These are phyloP conservation scores for Metschnikowia anglica DNA, from an alignment of 805 yeast species.

Conservation along the genomic window DNA sequence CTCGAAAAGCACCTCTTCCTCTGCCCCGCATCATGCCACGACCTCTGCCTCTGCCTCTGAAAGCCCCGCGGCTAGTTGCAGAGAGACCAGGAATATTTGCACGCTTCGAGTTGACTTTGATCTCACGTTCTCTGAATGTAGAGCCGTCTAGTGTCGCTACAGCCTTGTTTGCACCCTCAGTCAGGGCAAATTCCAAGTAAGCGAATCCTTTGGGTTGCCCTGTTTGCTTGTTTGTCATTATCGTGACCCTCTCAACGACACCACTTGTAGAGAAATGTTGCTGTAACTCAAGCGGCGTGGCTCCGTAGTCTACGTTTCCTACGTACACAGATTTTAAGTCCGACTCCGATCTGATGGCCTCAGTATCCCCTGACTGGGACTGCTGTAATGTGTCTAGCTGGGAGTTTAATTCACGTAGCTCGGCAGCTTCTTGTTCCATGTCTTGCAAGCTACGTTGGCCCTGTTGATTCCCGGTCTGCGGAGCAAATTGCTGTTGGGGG, in stretches of 20 bases:
- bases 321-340: slow-evolving; percentile 78
- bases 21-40: slow-evolving; percentile 10
- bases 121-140: slow-evolving; percentile 62
- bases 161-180: slow-evolving; percentile 63
- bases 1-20: slow-evolving; percentile 1
- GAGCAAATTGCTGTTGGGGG: not conserved
- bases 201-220: slow-evolving; percentile 89
- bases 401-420: slow-evolving; percentile 57
- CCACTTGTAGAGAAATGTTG: slow-evolving; percentile 71
- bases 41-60: slow-evolving; percentile 31
- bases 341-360: slow-evolving; percentile 40
- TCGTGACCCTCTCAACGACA: slow-evolving; percentile 75
- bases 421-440: slow-evolving; percentile 64
- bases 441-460: slow-evolving; percentile 37
- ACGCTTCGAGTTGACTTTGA: slow-evolving; percentile 75
- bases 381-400: slow-evolving; percentile 16
- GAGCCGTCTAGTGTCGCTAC: slow-evolving; percentile 60
- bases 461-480: not conserved
- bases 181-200: slow-evolving; percentile 77
- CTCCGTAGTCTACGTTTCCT: slow-evolving; percentile 79
- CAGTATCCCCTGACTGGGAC: slow-evolving; percentile 33
- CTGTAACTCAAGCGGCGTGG: slow-evolving; percentile 79
- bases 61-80: slow-evolving; percentile 31
- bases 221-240: slow-evolving; percentile 65
- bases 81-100: slow-evolving; percentile 76